Base-by-base conservation (phyloP, 2,329 filamentous ascomycete species). In the Sclerotinia minor region DNA sequence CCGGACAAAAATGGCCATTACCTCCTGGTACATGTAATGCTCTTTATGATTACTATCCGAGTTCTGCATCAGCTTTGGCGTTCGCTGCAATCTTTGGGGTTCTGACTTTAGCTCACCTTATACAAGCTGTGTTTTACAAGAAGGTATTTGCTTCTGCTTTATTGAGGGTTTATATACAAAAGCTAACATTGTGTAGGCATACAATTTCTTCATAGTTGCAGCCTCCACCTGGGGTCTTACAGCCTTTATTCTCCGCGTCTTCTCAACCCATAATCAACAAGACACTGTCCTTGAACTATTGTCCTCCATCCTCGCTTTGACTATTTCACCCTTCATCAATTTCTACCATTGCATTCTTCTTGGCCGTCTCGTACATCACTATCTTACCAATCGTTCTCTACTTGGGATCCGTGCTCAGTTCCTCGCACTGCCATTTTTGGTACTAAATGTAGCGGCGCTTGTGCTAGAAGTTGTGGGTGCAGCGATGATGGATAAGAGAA, bases 301-400 rank as follows among this genome's bases (percentile, higher is more conserved):
- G 1, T 78, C 78, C 15, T 78, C 78, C 5, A 73, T 84, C 5
- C 73, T 85, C 15, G 79, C 84, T 49, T 75, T 84, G 3, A 70
- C 77, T 2, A 73, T 75, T 6, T 76, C 76, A 1, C 72, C 78
- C 64, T 75, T 75, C 72, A 65, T 77, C 26, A 78, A 77, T 67
- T 75, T 76, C 1, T 78, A 76, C 57, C 69, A 71, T 7, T 77
- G 77, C 64, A 76, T 77, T 73, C 73, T 78, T 3, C 49, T 78
- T 11, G 76, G 76, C 2, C 67, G 75, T 1, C 75, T 78, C 72
- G 72, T 78, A 2, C 73, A 73, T 67, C 76, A 75, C 69, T 77
- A 75, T 61, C 47, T 81, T n/a, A 79, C 80, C 1, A 57, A 5
- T 17, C 64, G 26, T 15, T 58, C 64, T 35, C 5, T 49, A 6